Evolutionary conservation across 768 basidiomycete genomes (phyloP), one percentile per base, ranked within the genome.

Genomic region (Mrakia frigida): DNA sequence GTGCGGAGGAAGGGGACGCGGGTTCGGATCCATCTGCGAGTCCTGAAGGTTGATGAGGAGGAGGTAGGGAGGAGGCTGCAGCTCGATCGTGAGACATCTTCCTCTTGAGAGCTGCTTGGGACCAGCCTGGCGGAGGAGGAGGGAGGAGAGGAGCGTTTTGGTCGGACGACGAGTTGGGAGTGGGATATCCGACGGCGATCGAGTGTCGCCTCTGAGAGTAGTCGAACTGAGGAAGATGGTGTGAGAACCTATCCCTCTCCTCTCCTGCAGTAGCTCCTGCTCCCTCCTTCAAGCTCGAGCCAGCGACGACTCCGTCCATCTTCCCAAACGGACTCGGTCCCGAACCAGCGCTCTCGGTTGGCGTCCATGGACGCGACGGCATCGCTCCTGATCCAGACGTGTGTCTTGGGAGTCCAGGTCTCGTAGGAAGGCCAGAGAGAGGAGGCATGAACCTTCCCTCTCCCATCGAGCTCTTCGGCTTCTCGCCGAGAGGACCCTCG

Each of bases 191-290:
- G 80, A 87, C 87, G 59, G 89, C 89, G 78, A 91, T 89, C 37
- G 90, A 91, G 80, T 91, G 90, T 33, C 90, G 85, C 68, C 91
- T 87, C 86, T 90, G 90, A 79, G 84, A 88, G 81, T 89, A 89
- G 84, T 91, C 89, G 80, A 89, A 89, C 74, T 87, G 85, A 70
- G 87, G 87, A 31, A 84, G 84, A 33, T 86, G 86, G 61, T 83
- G 79, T 74, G 79, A 52, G 43, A 76, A 70, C 50, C 70, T 69
- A 46, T 74, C 73, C 13, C 73, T 41, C 63, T 67, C 73, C 73
- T 74, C 71, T 21, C 56, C 63, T 25, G 63, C 13, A 37, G 65
- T 7, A 23, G 39, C 35, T 21, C 1, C 25, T 25, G 14, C 65
- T 25, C 21, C 35, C 11, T 68, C 65, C 23, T 35, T 68, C 21